Conservation (phyloP, 208 protist species). For the Wallacemonas collosoma region DNA sequence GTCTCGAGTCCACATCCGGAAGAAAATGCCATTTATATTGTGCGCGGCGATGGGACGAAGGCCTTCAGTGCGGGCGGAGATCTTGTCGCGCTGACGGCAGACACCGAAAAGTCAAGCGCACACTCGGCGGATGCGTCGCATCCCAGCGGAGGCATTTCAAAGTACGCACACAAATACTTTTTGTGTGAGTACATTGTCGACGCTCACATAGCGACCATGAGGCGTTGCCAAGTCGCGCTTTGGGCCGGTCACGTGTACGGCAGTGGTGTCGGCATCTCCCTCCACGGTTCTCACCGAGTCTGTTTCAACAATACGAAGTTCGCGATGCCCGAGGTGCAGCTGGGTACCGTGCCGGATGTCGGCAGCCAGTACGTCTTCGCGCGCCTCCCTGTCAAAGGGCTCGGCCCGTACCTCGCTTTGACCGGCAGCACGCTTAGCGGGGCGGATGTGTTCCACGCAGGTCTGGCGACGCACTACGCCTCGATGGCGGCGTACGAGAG, state of each 20-base stretch:
- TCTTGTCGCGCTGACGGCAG: slow-evolving; percentile 41
- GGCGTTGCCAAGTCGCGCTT: slow-evolving; percentile 67
- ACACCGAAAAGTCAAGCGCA: background rate
- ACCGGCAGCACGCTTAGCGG: slow-evolving; percentile 81
- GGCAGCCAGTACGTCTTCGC: slow-evolving; percentile 68
- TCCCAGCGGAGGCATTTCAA: too few species aligned
- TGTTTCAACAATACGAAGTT: slow-evolving; percentile 75
- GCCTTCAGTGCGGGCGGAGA: slow-evolving; percentile 82
- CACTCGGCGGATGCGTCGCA: too few species aligned
- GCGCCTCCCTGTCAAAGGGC: slow-evolving; percentile 38
- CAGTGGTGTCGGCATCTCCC: slow-evolving; percentile 78
- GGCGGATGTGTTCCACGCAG: slow-evolving; percentile 60
- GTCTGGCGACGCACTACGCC: slow-evolving; percentile 82
- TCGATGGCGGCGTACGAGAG: slow-evolving; percentile 26
- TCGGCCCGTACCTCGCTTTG: slow-evolving; percentile 79
- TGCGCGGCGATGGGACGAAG: slow-evolving; percentile 42
- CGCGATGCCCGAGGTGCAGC: slow-evolving; percentile 86
- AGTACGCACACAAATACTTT: slow-evolving; percentile 52
- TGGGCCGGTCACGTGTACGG: slow-evolving; percentile 87
- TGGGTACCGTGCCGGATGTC: slow-evolving; percentile 73
- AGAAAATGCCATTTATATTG: slow-evolving; percentile 38
- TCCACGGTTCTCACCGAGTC: slow-evolving; percentile 76
- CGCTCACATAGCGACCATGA: slow-evolving; percentile 64
- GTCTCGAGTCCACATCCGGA: slow-evolving; percentile 36
- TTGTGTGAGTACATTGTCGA: slow-evolving; percentile 71